Evolutionary conservation across 2,329 filamentous ascomycete species (phyloP), one percentile per base, ranked within the genome.

Genomic region (Periglandula ipomoeae): DNA sequence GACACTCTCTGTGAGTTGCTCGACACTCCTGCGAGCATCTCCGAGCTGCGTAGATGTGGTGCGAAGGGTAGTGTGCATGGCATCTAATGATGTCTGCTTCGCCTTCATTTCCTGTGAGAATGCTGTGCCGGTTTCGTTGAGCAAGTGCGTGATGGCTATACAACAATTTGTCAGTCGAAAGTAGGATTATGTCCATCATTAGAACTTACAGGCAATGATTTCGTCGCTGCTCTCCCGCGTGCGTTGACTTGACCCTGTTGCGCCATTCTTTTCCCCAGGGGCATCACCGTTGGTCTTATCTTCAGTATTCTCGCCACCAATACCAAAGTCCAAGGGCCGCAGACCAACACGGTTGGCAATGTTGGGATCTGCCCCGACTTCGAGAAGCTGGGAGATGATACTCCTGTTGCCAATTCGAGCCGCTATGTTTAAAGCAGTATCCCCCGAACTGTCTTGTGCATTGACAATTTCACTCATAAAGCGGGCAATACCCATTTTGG

Each of bases 391-490:
- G n/a, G 89, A 91, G 50, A 97, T 95, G 58, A 98, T 95, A 59
- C 89, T 94, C 48, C 86, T 78, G 63, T 95, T 97, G 20, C 89
- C 89, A 56, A 96, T 95, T 52, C 93, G 79, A 2, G 93, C 90
- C 2, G 91, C 93, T 53, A 97, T 84, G 57, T 96, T 96, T 19
- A 98, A 73, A 0, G 93, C 93, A 0, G 93, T 98, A 61, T 98
- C 95, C 1, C 93, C 93, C 30, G 87, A 86, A 59, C 90, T 89
- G 65, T 98, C 93, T 59, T 91, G 87, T 0, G 90, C 85, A 59
- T 98, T 97, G 52, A 98, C 91, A 65, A 98, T 94, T 62, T 97
- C 90, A 44, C 86, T 88, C 79, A 98, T 94, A 68, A 98, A 98
- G 34, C 89, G 83, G 26, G 88, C 90, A 47, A 98, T 77, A 22